Evolutionary conservation across 148 eudicot species (phyloP).

Genomic region (Pouteria glomerata): DNA sequence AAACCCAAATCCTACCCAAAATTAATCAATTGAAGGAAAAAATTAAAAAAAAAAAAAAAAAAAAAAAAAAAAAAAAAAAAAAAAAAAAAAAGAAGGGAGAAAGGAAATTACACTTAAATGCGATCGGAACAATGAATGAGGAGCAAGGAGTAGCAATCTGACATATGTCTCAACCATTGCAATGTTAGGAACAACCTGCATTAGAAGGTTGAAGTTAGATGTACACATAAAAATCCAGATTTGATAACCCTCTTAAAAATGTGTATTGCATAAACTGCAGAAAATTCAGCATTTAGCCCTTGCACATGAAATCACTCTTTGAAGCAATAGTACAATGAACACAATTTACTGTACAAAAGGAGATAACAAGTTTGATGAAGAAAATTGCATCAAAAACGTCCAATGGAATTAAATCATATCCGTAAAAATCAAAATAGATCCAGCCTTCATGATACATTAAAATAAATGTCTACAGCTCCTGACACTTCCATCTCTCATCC

Average conservation of each 20-base stretch:
- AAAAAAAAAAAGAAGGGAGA: slow-evolving; percentile 9
- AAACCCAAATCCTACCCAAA: not conserved
- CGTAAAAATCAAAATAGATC: not conserved
- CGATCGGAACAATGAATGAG: slow-evolving; percentile 84
- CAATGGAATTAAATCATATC: not conserved
- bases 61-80: slow-evolving; percentile 15
- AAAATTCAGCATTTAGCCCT: slow-evolving; percentile 1
- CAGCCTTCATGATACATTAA: no score
- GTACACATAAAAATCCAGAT: not conserved
- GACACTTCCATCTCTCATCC: no score
- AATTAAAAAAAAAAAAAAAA: slow-evolving; percentile 1
- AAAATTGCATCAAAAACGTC: not conserved
- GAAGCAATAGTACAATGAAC: not conserved
- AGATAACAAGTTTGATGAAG: not conserved
- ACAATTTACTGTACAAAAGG: not conserved
- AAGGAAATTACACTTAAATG: slow-evolving; percentile 67
- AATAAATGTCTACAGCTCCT: no score
- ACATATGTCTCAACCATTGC: slow-evolving; percentile 99
- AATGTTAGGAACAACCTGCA: slow-evolving; percentile 89
- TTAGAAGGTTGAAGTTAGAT: not conserved
- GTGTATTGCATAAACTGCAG: not conserved
- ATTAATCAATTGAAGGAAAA: not conserved
- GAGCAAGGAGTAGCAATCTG: slow-evolving; percentile 78
- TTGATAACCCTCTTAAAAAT: not conserved
- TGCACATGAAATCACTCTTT: not conserved